These are phyloP conservation scores for Talaromyces stipitatus DNA, from an alignment of 495 filamentous ascomycete species.

Conservation along the genomic window DNA sequence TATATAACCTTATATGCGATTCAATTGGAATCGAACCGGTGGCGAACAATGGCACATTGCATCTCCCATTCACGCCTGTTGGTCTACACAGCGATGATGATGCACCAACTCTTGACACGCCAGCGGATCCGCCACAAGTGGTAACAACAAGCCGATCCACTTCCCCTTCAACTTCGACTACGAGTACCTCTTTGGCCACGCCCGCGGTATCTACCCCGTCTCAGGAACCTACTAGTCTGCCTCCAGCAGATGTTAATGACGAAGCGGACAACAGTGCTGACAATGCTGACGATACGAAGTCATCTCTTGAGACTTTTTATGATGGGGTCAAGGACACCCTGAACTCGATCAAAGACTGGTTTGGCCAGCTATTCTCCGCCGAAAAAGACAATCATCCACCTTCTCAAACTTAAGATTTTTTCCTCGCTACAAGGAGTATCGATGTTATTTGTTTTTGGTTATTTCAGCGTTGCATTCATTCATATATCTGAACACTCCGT, in stretches of 20 bases:
- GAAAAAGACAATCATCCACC: conserved; percentile 26
- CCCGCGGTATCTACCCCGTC: not conserved
- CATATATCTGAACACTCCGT: not conserved
- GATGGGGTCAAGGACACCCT: conserved; percentile 35
- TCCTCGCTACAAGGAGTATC: not conserved
- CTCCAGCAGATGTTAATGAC: conserved; percentile 4
- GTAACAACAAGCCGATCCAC: not conserved
- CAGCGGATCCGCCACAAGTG: conserved; percentile 28
- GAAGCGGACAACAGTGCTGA: conserved; percentile 7
- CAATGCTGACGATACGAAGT: conserved; percentile 9
- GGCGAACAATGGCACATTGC: conserved; percentile 82
- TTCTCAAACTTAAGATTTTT: not conserved
- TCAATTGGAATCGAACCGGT: conserved; percentile 59
- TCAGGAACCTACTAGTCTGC: not conserved
- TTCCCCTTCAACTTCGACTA: conserved; percentile 3
- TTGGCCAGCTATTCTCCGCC: conserved; percentile 23
- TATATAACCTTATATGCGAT: conserved; percentile 92
- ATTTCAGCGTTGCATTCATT: not conserved
- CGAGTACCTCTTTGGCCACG: not conserved
- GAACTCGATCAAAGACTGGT: conserved; percentile 31
- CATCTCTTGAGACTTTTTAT: conserved; percentile 14
- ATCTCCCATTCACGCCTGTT: conserved; percentile 62
- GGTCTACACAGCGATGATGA: conserved; percentile 56
- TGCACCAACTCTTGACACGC: conserved; percentile 21
- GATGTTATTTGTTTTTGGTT: not conserved